Percentiles rank a stretch among this genome's conserved stretches.
phyloP scores from a whole-genome alignment of 768 basidiomycete genomes.

The Candolleomyces eurysporus region DNA sequence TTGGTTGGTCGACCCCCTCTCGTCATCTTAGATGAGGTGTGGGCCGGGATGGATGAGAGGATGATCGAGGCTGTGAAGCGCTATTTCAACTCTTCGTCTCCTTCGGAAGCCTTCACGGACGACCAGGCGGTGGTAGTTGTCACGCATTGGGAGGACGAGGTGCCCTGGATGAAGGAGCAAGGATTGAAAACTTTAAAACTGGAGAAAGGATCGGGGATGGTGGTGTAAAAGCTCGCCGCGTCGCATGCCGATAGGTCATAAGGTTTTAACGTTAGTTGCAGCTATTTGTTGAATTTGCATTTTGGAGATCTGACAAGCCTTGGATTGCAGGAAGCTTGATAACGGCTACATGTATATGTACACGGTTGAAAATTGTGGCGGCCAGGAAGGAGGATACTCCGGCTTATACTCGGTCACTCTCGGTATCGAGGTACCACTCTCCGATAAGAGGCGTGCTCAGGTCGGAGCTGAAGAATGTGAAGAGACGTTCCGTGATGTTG shows the following conservation, averaged over 20 bases:
- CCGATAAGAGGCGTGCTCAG: background rate
- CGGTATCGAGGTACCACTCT: background rate
- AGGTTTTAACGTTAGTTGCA: no score
- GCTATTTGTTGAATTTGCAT: no score
- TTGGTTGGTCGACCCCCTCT: constrained; percentile 72
- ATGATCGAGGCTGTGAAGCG: constrained; percentile 65
- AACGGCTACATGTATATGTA: no score
- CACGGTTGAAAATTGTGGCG: no score
- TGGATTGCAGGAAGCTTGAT: no score
- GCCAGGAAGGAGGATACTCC: no score
- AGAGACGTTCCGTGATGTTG: background rate
- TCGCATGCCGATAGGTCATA: background rate
- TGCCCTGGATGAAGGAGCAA: constrained; percentile 71
- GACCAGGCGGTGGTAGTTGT: constrained; percentile 82
- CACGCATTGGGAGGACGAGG: constrained; percentile 90
- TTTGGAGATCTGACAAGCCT: no score
- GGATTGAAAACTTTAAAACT: constrained; percentile 42
- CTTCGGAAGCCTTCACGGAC: constrained; percentile 39
- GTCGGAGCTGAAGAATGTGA: background rate
- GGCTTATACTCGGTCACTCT: background rate
- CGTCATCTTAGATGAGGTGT: constrained; percentile 87
- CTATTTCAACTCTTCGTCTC: constrained; percentile 43
- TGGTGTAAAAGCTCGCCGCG: constrained; percentile 13
- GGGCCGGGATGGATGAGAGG: constrained; percentile 85
- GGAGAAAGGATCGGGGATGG: constrained; percentile 30